These are phyloP conservation scores for Lachnellula cervina DNA, from an alignment of 2,329 filamentous ascomycete genomes.

Conservation along the genomic window DNA sequence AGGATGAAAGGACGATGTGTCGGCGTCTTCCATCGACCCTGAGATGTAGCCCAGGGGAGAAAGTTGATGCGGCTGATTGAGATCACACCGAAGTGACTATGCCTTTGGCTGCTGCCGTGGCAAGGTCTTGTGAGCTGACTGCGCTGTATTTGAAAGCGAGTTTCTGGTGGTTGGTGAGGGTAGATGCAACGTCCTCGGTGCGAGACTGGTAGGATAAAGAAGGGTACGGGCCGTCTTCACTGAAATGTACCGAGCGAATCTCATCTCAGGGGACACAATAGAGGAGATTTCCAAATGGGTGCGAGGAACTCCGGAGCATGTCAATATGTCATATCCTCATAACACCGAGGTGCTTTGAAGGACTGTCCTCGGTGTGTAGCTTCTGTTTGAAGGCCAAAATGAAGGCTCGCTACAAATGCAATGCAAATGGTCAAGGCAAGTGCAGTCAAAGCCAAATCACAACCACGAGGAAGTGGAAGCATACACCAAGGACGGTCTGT, in stretches of 20 bases:
- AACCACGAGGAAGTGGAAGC: conserved; percentile 25
- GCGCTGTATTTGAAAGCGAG: conserved; percentile 22
- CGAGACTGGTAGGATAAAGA: conserved; percentile 32
- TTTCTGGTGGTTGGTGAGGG: conserved; percentile 33
- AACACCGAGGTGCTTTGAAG: conserved; percentile 15
- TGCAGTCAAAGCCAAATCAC: conserved; percentile 34
- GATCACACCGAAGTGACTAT: conserved; percentile 43
- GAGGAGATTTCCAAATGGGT: conserved; percentile 10
- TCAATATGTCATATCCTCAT: conserved; percentile 26
- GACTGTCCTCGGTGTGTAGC: conserved; percentile 19
- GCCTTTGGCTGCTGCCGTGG: conserved; percentile 49
- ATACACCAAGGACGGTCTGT: conserved; percentile 26
- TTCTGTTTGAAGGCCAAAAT: conserved; percentile 37
- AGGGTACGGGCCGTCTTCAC: conserved; percentile 45
- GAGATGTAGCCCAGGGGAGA: conserved; percentile 41
- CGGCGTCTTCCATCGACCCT: conserved; percentile 31
- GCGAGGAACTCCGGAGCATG: conserved; percentile 27
- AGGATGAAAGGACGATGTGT: conserved; percentile 25
- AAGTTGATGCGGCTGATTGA: conserved; percentile 64
- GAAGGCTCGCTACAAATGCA: conserved; percentile 50
- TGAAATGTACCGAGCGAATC: conserved; percentile 19
- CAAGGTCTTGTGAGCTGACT: conserved; percentile 43
- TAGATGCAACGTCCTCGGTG: conserved; percentile 40
- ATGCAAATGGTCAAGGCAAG: conserved; percentile 53
- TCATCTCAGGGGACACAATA: conserved; percentile 24